Evolutionary conservation across 2,329 filamentous ascomycete species (phyloP).

Genomic region (Pseudogymnoascus sp.): DNA sequence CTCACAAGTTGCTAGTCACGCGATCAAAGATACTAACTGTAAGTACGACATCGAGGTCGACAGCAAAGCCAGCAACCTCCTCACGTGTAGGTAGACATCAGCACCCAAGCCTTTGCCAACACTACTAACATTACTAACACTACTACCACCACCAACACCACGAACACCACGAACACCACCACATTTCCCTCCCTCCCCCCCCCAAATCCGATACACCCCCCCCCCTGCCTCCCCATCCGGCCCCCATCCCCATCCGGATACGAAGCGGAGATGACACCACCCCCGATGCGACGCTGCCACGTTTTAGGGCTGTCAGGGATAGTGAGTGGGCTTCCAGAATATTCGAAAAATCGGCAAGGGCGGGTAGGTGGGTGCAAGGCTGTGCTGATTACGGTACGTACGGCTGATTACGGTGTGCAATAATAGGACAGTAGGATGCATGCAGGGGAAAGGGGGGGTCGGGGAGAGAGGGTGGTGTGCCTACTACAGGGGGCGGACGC

Average conservation of each 20-base stretch:
- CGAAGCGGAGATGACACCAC: not conserved
- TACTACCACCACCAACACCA: too few species aligned
- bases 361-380: not conserved
- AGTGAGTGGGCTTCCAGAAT: not conserved
- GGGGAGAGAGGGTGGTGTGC: not conserved
- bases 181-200: not conserved
- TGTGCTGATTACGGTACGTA: not conserved
- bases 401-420: too few species aligned
- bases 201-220: not conserved
- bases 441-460: not conserved
- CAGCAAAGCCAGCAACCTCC: too few species aligned
- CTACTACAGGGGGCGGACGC: not conserved
- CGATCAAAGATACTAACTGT: not conserved
- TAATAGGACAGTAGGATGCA: not conserved
- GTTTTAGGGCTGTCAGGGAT: not conserved
- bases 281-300: not conserved
- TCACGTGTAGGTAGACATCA: too few species aligned
- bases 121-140: not conserved
- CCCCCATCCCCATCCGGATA: not conserved
- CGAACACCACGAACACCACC: too few species aligned
- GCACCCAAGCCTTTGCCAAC: not conserved
- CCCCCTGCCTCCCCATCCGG: not conserved
- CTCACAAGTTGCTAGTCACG: not conserved
- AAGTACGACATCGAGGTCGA: not conserved
- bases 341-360: not conserved